Base-by-base conservation (phyloP, 148 eudicot genomes). In the Rhododendron mucronatum region DNA sequence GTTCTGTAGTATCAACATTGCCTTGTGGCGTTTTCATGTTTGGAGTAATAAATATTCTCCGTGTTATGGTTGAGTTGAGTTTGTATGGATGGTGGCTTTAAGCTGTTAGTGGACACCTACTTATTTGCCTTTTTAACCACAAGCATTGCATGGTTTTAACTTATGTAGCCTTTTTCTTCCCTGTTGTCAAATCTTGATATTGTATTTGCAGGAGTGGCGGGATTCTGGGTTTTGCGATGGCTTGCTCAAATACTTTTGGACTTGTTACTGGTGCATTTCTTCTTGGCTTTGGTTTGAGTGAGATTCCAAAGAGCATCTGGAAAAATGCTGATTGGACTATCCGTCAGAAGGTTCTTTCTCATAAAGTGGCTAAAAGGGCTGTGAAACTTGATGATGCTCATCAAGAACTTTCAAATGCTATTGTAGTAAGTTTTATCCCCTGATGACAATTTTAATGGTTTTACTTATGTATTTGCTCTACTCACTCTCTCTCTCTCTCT, bases 171-270 rank as follows among this genome's bases (percentile, higher is more conserved):
- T 69, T 48, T 45, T 82, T 73, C 35, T 73, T 26, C 33, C 15
- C 51, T 20, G 28, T 41, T 77, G 75, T 30, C 65, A 53, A 41
- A 78, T 74, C 28, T 63, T 69, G 28, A 41, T 63, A 20, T 51
- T 48, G 18, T 16, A 48, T 87, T 28, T 85, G 87, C 91, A 96
- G 99, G 97, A 86, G 89, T 69, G 94, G 93, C 23, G 87, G 93
- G 87, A 90, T 93, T 84, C 90, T 93, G 80, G 98, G 96, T 89
- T 95, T 93, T 88, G 99, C 99, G 6, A 96, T 96, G 99, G 99
- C 96, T 76, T 96, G 99, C 91, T 95, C 99, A 81, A 96, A 96
- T 89, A 96, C 99, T 37, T 96, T 95, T 89, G 99, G 99, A 81
- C 99, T 96, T 77, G 96, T 96, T 83, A 96, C 98, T 41, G 99